Conservation (phyloP, 2,329 filamentous ascomycete genomes). For the Fusarium sp. region DNA sequence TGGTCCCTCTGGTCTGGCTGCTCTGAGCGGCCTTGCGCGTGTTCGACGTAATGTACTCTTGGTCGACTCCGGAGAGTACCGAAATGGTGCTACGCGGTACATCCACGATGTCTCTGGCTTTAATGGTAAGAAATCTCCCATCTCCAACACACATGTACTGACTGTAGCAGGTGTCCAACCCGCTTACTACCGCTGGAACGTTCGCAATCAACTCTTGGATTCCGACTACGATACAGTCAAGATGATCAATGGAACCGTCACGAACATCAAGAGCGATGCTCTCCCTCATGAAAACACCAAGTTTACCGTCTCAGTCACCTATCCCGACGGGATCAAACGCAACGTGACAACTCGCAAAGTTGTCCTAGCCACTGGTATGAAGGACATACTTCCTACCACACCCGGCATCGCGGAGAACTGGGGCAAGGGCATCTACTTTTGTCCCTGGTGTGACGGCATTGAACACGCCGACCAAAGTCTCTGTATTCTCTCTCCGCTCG, state of each 20-base stretch:
- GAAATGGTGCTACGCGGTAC: constrained; percentile 69
- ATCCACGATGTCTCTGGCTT: constrained; percentile 75
- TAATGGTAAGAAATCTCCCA: constrained; percentile 62
- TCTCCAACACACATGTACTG: not conserved
- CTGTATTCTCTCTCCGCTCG: constrained; percentile 66
- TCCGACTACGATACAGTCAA: constrained; percentile 64
- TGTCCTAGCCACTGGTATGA: constrained; percentile 71
- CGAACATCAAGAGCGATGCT: constrained; percentile 55
- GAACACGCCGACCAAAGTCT: constrained; percentile 73
- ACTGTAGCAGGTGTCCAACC: constrained; percentile 66
- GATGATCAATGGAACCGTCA: constrained; percentile 68
- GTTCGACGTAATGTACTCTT: constrained; percentile 69
- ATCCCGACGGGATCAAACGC: constrained; percentile 37
- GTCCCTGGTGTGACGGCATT: constrained; percentile 75
- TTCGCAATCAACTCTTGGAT: constrained; percentile 64
- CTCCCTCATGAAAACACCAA: constrained; percentile 56
- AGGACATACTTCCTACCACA: constrained; percentile 68
- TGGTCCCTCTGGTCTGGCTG: constrained; percentile 69
- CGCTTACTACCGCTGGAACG: constrained; percentile 67
- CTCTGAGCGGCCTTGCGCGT: constrained; percentile 71
- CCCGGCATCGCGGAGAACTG: constrained; percentile 70
- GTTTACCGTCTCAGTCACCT: constrained; percentile 60
- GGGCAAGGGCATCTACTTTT: constrained; percentile 74
- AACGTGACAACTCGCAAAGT: constrained; percentile 67
- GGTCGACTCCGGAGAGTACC: constrained; percentile 72